phyloP scores from a whole-genome alignment of 202 grass and related monocot genomes.

The Alloteropsis angusta region DNA sequence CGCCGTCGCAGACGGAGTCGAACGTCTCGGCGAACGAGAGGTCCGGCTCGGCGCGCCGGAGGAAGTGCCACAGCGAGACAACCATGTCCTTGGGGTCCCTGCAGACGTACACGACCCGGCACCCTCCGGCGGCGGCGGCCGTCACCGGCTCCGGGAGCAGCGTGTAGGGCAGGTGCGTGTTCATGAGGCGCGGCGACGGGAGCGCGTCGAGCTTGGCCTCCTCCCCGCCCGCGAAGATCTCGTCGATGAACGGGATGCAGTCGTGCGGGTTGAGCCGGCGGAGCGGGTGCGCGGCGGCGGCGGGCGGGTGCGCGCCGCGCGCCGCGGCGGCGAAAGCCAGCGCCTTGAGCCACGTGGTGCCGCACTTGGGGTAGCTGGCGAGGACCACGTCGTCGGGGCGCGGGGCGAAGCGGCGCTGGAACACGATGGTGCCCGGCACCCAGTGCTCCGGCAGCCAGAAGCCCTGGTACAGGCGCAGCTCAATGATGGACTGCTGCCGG shows the following conservation, averaged over 20 bases:
- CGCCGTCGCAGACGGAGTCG: conserved; percentile 40
- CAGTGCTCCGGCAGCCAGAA: conserved; percentile 33
- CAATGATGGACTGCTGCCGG: background rate
- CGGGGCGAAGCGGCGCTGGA: conserved; percentile 27
- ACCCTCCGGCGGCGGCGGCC: background rate
- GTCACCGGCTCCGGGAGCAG: conserved; percentile 19
- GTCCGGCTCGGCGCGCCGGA: background rate
- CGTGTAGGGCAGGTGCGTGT: conserved; percentile 37
- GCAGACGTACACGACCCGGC: conserved; percentile 28
- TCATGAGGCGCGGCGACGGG: conserved; percentile 37
- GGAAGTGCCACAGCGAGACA: conserved; percentile 52
- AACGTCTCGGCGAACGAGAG: conserved; percentile 13
- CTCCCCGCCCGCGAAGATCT: conserved; percentile 2
- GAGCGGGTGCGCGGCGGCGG: conserved; percentile 16
- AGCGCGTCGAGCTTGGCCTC: conserved; percentile 25
- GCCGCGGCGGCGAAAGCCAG: conserved; percentile 27
- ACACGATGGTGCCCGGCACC: conserved; percentile 21
- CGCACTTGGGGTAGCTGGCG: conserved; percentile 43
- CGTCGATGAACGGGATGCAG: conserved; percentile 37
- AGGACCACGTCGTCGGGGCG: conserved; percentile 36
- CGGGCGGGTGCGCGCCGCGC: background rate
- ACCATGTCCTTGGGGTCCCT: conserved; percentile 50
- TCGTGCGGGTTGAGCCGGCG: conserved; percentile 43
- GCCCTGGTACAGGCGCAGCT: conserved; percentile 27
- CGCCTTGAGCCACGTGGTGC: conserved; percentile 49